Base-by-base conservation (phyloP, 768 basidiomycete genomes). In the Podaxis sp. region DNA sequence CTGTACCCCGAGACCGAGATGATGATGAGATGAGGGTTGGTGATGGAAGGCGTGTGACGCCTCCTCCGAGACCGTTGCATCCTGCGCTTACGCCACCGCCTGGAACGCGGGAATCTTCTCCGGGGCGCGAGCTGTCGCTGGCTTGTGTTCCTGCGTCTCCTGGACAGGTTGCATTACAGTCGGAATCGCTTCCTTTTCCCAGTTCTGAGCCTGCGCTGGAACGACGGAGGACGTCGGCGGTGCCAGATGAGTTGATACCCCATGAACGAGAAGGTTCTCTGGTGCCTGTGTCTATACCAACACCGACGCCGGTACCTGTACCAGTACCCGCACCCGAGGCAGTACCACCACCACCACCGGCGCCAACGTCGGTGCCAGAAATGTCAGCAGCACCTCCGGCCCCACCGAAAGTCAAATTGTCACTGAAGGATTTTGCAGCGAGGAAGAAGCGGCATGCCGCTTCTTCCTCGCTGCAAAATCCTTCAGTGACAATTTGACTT, bases 401-500 rank as follows among this genome's bases (percentile, higher is more conserved):
- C 21, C 51, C 58, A 35, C 53, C 59, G 11, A 82, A 83, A 51
- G 83, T 85, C 47, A 84, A 84, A 63, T 78, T 85, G 70, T 82
- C 85, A 0, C 68, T 87, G 51, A 82, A 80, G 64, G 85, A 87
- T 62, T 87, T 85, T 64, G 81, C 78, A 32, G 58, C 81, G 32
- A 71, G 85, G 59, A 84, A 79, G 76, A 80, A 79, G 75, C 80
- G 79, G 69, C 76, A n/a, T n/a, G 76, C 69, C 79, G 80, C 75
- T 79, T 80, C 76, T 79, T 84, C 59, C 85, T 71, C 32, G 81
- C 58, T 32, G 78, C 81, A 64, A 85, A 87, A 62, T 87, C 85
- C 64, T 80, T 82, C 51, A 87, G 68, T 0, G 85, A 82, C 70
- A 85, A 78, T 63, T 84, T 84, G 47, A 85, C 83, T 51, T 83